Percentiles rank a stretch among this genome's conserved stretches.
These are phyloP conservation scores for Chlorella sp. DNA, from an alignment of 139 green algal genomes.

Conservation along the genomic window DNA sequence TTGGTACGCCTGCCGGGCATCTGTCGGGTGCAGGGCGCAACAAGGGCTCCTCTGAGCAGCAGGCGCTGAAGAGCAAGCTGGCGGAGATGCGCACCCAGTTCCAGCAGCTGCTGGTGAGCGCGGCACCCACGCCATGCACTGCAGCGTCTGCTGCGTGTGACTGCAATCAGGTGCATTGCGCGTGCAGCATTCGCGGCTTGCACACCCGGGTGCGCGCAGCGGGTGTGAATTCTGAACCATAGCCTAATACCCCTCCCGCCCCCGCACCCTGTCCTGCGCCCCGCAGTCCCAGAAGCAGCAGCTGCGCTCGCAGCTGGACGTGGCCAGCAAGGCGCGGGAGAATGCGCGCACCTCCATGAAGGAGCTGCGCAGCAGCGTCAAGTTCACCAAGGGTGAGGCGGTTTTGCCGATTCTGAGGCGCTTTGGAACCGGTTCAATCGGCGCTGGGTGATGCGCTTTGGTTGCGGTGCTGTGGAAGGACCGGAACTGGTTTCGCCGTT, in stretches of 20 bases:
- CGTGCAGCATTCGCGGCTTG: neutral
- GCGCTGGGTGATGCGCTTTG: too few relatives aligned
- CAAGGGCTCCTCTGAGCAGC: slow-evolving; percentile 37
- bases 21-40: neutral
- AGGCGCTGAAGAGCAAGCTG: slow-evolving; percentile 49
- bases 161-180: too few relatives aligned
- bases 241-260: too few relatives aligned
- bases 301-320: slow-evolving; percentile 41
- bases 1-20: too few relatives aligned
- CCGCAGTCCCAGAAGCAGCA: slow-evolving; percentile 41
- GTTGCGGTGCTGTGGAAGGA: too few relatives aligned
- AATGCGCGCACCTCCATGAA: slow-evolving; percentile 15
- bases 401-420: too few relatives aligned
- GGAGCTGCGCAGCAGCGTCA: slow-evolving; percentile 44
- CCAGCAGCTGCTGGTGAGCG: slow-evolving; percentile 41
- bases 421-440: too few relatives aligned
- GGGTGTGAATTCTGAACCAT: too few relatives aligned
- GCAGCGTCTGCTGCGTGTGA: neutral
- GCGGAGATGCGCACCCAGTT: slow-evolving; percentile 41
- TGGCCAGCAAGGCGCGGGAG: slow-evolving; percentile 37
- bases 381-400: slow-evolving; percentile 47
- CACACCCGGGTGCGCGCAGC: too few relatives aligned
- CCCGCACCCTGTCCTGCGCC: too few relatives aligned
- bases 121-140: neutral
- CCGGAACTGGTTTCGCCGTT: too few relatives aligned